A percentile compares a stretch with the other conserved stretches of the same genome.
Conservation (phyloP, 2,329 filamentous ascomycete species). For the Fulvia fulva region DNA sequence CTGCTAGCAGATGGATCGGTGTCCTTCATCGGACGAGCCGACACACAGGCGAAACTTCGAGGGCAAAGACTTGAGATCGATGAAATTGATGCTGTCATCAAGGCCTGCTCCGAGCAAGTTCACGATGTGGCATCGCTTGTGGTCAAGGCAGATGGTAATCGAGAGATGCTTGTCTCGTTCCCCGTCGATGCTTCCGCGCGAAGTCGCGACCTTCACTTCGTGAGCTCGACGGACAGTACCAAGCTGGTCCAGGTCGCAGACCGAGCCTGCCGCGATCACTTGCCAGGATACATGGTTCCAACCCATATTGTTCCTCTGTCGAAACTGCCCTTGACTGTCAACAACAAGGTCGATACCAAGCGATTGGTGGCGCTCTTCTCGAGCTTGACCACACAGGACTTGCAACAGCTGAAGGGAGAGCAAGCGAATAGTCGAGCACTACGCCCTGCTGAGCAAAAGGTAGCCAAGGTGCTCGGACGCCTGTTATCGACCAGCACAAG, state of each 20-base stretch:
- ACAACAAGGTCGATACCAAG: slow-evolving; percentile 83
- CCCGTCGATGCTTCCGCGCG: slow-evolving; percentile 38
- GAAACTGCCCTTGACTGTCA: slow-evolving; percentile 73
- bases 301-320: slow-evolving; percentile 73
- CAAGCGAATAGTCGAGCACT: slow-evolving; percentile 23
- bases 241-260: slow-evolving; percentile 30
- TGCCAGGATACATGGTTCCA: slow-evolving; percentile 88
- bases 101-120: slow-evolving; percentile 53
- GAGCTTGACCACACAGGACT: slow-evolving; percentile 54
- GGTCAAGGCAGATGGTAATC: slow-evolving; percentile 66
- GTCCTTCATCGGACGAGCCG: slow-evolving; percentile 80
- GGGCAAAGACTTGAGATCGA: slow-evolving; percentile 85
- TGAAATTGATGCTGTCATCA: slow-evolving; percentile 84
- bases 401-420: slow-evolving; percentile 52
- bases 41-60: slow-evolving; percentile 88
- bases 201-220: slow-evolving; percentile 34
- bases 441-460: slow-evolving; percentile 40
- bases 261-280: slow-evolving; percentile 60
- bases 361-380: slow-evolving; percentile 64
- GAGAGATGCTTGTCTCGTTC: slow-evolving; percentile 80
- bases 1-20: slow-evolving; percentile 77
- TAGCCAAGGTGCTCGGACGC: slow-evolving; percentile 54
- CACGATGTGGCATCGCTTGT: slow-evolving; percentile 75
- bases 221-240: slow-evolving; percentile 25
- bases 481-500: slow-evolving; percentile 47